phyloP scores from a whole-genome alignment of 805 yeast species.

The Teunomyces pallodes region DNA sequence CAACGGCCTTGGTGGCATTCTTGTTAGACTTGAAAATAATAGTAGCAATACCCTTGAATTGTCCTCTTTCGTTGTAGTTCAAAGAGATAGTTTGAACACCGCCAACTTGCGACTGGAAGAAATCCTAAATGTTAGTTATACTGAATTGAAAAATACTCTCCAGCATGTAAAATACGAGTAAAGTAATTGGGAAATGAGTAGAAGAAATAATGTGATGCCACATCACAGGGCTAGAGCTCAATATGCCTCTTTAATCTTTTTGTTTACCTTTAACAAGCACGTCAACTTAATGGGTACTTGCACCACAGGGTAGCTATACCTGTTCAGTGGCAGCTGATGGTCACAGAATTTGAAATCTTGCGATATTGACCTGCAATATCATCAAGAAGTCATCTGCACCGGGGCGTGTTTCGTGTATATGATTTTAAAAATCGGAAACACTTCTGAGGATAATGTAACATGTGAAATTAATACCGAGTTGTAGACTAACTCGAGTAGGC shows the following conservation, averaged over 20 bases:
- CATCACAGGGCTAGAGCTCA: background rate
- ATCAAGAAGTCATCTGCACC: background rate
- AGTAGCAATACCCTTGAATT: conserved; percentile 89
- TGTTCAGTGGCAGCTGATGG: background rate
- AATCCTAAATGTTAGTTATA: conserved; percentile 61
- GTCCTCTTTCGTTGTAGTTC: conserved; percentile 83
- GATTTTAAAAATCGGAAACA: conserved; percentile 2
- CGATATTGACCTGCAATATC: conserved; percentile 1
- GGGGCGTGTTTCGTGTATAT: background rate
- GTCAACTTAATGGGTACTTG: conserved; percentile 2
- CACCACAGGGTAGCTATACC: background rate
- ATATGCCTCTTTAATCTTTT: background rate
- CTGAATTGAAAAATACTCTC: background rate
- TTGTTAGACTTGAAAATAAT: conserved; percentile 68
- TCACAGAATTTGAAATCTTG: background rate
- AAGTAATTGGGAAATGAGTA: conserved; percentile 1
- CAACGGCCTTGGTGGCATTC: conserved; percentile 75
- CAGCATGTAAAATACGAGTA: conserved; percentile 3
- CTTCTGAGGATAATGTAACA: background rate
- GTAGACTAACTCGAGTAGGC: background rate
- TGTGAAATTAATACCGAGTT: background rate
- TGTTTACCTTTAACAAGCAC: background rate
- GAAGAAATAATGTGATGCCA: background rate
- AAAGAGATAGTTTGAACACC: conserved; percentile 70
- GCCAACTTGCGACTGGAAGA: conserved; percentile 84